phyloP scores from a whole-genome alignment of 495 filamentous ascomycete genomes.

The Amphirosellinia nigrospora region DNA sequence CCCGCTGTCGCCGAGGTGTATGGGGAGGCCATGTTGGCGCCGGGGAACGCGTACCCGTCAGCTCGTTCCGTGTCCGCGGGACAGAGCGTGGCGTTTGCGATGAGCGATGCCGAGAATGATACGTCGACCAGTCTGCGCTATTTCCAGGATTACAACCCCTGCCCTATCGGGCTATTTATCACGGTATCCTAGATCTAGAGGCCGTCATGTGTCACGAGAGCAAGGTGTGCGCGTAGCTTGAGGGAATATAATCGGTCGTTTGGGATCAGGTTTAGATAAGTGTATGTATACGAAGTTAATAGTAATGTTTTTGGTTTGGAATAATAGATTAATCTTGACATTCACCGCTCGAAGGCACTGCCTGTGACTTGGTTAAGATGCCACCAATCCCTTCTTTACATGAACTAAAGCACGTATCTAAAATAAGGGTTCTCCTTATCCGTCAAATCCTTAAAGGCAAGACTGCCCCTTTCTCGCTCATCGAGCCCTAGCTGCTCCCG shows the following conservation, averaged over 20 bases:
- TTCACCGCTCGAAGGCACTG: too few relatives aligned
- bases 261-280: too few relatives aligned
- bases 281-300: too few relatives aligned
- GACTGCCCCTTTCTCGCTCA: slow-evolving; percentile 65
- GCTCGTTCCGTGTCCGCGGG: slow-evolving; percentile 64
- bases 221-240: background rate
- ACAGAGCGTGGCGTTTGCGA: slow-evolving; percentile 55
- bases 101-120: slow-evolving; percentile 52
- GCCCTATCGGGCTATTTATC: slow-evolving; percentile 70
- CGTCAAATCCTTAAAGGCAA: slow-evolving; percentile 75
- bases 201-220: too few relatives aligned
- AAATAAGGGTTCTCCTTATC: slow-evolving; percentile 80
- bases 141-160: slow-evolving; percentile 67
- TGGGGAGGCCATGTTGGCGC: slow-evolving; percentile 54
- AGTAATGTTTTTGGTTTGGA: too few relatives aligned
- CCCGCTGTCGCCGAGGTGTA: slow-evolving; percentile 54
- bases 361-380: too few relatives aligned
- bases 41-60: slow-evolving; percentile 64
- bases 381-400: too few relatives aligned
- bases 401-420: slow-evolving; percentile 60
- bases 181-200: slow-evolving; percentile 43
- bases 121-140: slow-evolving; percentile 61
- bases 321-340: too few relatives aligned
- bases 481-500: slow-evolving; percentile 57
- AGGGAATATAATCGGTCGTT: background rate